These are phyloP conservation scores for Harringtonia aguacate DNA, from an alignment of 2,329 filamentous ascomycete genomes.

Conservation along the genomic window DNA sequence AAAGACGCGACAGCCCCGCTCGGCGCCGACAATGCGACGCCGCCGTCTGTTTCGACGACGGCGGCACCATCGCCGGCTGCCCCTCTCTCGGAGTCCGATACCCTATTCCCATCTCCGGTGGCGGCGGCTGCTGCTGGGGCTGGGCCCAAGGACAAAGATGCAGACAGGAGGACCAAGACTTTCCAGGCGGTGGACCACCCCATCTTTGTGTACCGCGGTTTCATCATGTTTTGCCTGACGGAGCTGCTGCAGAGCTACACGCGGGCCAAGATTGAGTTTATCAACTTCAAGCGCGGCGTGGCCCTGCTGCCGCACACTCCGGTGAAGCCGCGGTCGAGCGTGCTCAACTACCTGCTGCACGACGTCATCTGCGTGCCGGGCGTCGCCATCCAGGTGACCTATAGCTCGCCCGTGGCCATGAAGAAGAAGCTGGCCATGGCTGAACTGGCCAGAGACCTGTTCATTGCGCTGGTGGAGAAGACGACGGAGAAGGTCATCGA, in stretches of 20 bases:
- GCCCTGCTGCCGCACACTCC: slow-evolving; percentile 77
- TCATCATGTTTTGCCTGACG: slow-evolving; percentile 81
- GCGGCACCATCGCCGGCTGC: background rate
- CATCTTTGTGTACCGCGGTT: slow-evolving; percentile 93
- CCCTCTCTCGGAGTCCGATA: background rate
- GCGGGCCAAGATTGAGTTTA: slow-evolving; percentile 93
- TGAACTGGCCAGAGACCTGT: slow-evolving; percentile 71
- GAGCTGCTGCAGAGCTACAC: slow-evolving; percentile 90
- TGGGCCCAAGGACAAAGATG: slow-evolving; percentile 14
- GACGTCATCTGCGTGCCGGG: slow-evolving; percentile 57
- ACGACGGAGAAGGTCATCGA: slow-evolving; percentile 66
- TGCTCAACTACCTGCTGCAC: slow-evolving; percentile 87
- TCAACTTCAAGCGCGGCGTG: slow-evolving; percentile 93
- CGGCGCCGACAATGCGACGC: slow-evolving; percentile 6
- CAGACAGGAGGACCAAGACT: slow-evolving; percentile 26
- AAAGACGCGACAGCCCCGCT: background rate
- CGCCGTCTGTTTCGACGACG: background rate
- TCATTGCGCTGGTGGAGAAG: slow-evolving; percentile 80
- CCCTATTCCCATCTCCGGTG: background rate
- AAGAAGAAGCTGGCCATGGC: slow-evolving; percentile 85
- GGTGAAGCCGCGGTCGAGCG: slow-evolving; percentile 84
- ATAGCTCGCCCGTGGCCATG: slow-evolving; percentile 37
- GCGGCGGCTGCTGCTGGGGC: background rate
- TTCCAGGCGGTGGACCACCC: slow-evolving; percentile 93
- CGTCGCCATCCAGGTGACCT: slow-evolving; percentile 42